Evolutionary conservation across 2,329 filamentous ascomycete genomes (phyloP).

Genomic region (Neonectria magnoliae): DNA sequence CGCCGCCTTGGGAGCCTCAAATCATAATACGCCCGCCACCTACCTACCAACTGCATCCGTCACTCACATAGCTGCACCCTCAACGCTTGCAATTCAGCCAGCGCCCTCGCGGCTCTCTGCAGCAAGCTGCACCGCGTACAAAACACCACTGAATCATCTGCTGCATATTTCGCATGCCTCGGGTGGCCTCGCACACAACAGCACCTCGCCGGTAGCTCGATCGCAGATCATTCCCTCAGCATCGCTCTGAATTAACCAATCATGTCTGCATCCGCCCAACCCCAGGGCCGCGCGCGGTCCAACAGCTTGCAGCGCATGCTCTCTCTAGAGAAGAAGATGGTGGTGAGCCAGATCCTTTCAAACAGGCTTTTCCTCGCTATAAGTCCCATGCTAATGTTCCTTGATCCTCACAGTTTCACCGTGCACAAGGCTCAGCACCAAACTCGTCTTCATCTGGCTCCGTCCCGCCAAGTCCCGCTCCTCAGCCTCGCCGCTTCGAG

Average conservation of each 20-base stretch:
- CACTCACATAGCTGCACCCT: neutral
- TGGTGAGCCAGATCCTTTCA: constrained; percentile 55
- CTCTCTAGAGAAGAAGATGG: constrained; percentile 66
- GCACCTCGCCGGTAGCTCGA: constrained; percentile 22
- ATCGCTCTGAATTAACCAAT: constrained; percentile 10
- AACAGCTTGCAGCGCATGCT: constrained; percentile 68
- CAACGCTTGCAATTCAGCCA: neutral
- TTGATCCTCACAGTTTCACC: constrained; percentile 6
- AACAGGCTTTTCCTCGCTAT: neutral
- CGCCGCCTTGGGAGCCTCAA: neutral
- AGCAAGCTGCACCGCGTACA: constrained; percentile 29
- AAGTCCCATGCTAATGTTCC: constrained; percentile 4
- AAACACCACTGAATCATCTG: neutral
- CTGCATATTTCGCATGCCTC: constrained; percentile 11
- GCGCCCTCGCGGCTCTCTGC: constrained; percentile 28
- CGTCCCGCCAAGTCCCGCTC: constrained; percentile 33
- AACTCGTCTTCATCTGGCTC: constrained; percentile 31
- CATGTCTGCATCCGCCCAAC: constrained; percentile 32
- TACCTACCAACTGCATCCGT: neutral
- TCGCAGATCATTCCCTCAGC: constrained; percentile 23
- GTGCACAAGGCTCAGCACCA: constrained; percentile 7
- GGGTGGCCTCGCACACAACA: neutral
- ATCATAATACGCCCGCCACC: neutral
- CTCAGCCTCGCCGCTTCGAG: constrained; percentile 39
- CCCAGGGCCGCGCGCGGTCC: constrained; percentile 42